Evolutionary conservation across 768 basidiomycete genomes (phyloP).

Genomic region (Serendipita indica): DNA sequence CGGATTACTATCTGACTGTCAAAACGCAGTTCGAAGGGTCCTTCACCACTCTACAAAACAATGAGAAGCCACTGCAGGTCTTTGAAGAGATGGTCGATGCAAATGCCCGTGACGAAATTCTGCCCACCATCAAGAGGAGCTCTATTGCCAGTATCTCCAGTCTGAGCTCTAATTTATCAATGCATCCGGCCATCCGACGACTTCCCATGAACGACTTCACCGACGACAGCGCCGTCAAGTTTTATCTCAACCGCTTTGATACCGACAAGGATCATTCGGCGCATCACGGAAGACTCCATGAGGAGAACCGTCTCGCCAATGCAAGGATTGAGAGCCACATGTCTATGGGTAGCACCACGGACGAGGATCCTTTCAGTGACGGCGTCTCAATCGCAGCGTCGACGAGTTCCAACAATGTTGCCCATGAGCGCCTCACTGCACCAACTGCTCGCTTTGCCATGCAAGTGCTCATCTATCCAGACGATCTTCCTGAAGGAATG

Average conservation of each 20-base stretch:
- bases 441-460: constrained; percentile 75
- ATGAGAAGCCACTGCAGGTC: constrained; percentile 73
- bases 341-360: constrained; percentile 7
- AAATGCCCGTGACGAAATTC: constrained; percentile 40
- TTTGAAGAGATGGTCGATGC: constrained; percentile 77
- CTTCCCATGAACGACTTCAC: constrained; percentile 95
- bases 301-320: constrained; percentile 20
- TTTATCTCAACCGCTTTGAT: constrained; percentile 67
- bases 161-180: constrained; percentile 78
- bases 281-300: constrained; percentile 33
- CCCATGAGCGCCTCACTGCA: constrained; percentile 62
- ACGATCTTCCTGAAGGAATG: constrained; percentile 90
- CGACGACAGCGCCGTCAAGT: constrained; percentile 92
- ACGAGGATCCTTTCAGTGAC: not conserved
- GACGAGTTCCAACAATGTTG: constrained; percentile 26
- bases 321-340: not conserved
- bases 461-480: constrained; percentile 73
- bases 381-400: not conserved
- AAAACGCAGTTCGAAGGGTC: constrained; percentile 78
- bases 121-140: constrained; percentile 82
- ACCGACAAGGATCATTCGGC: constrained; percentile 24
- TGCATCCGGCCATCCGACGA: constrained; percentile 91
- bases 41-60: constrained; percentile 44
- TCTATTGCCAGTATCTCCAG: constrained; percentile 90
- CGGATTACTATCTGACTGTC: constrained; percentile 76